phyloP scores from a whole-genome alignment of 2,329 filamentous ascomycete genomes.

The Sphaerulina vaccinii region DNA sequence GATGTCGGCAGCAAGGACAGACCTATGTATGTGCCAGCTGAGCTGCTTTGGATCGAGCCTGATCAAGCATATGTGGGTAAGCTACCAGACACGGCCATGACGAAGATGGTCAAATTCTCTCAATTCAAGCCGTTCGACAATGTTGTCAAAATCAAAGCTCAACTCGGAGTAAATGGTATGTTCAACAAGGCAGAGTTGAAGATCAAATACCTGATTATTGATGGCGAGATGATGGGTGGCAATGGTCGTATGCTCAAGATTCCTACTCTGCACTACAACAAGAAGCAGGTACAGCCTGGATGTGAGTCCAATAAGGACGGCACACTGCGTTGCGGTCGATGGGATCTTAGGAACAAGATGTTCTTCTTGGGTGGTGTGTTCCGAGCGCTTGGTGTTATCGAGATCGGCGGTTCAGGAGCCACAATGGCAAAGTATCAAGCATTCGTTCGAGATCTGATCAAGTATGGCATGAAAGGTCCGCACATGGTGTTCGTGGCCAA shows the following conservation, averaged over 20 bases:
- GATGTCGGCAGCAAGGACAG: slow-evolving; percentile 4
- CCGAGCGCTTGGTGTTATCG: background rate
- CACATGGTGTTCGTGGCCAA: background rate
- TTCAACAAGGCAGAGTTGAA: background rate
- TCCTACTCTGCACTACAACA: background rate
- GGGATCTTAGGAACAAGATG: background rate
- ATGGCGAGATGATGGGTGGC: background rate
- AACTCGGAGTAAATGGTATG: background rate
- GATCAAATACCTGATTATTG: background rate
- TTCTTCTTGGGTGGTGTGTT: background rate
- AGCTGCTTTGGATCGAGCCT: slow-evolving; percentile 11
- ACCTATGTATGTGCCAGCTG: slow-evolving; percentile 11
- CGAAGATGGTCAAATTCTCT: background rate
- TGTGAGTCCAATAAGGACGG: background rate
- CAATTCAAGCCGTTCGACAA: background rate
- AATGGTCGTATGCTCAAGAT: background rate
- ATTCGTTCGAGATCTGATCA: background rate
- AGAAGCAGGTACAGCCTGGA: background rate
- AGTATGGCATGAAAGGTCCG: background rate
- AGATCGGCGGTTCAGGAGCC: background rate
- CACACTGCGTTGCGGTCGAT: background rate
- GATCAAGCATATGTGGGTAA: slow-evolving; percentile 5
- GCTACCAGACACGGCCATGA: slow-evolving; percentile 9
- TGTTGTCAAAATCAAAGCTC: background rate
- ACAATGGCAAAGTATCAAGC: background rate